phyloP scores from a whole-genome alignment of 2,329 filamentous ascomycete genomes.

The Verticillium nubilum region DNA sequence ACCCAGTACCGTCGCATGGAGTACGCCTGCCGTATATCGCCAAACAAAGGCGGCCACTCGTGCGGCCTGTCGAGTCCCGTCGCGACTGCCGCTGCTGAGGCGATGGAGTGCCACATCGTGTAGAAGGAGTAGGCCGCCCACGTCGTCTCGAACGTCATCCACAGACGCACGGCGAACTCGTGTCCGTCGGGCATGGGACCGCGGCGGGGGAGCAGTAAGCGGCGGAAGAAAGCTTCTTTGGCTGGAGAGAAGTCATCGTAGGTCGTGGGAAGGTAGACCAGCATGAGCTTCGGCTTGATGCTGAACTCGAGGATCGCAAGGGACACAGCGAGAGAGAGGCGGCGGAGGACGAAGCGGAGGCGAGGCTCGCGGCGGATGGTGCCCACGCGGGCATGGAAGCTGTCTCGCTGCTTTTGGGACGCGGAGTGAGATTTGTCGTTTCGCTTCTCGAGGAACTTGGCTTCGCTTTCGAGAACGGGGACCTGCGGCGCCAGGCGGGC shows the following conservation, averaged over 20 bases:
- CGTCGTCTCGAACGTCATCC: conserved; percentile 3
- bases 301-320: not conserved
- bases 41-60: conserved; percentile 15
- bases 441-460: not conserved
- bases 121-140: conserved; percentile 10
- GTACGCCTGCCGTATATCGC: conserved; percentile 11
- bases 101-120: conserved; percentile 1
- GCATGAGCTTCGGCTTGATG: not conserved
- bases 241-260: not conserved
- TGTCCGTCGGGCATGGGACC: not conserved
- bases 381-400: not conserved
- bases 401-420: not conserved
- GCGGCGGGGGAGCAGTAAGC: not conserved
- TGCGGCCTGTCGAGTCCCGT: conserved; percentile 8
- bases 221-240: conserved; percentile 4
- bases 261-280: not conserved
- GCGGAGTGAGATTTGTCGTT: not conserved
- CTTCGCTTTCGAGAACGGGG: not conserved
- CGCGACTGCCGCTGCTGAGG: not conserved
- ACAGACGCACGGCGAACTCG: conserved; percentile 3
- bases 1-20: conserved; percentile 12
- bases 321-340: not conserved
- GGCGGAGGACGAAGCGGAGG: not conserved
- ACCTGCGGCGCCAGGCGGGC: not conserved
- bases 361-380: not conserved